These are phyloP conservation scores for Pythium chondricola DNA, from an alignment of 352 stramenopile genomes.

Conservation along the genomic window DNA sequence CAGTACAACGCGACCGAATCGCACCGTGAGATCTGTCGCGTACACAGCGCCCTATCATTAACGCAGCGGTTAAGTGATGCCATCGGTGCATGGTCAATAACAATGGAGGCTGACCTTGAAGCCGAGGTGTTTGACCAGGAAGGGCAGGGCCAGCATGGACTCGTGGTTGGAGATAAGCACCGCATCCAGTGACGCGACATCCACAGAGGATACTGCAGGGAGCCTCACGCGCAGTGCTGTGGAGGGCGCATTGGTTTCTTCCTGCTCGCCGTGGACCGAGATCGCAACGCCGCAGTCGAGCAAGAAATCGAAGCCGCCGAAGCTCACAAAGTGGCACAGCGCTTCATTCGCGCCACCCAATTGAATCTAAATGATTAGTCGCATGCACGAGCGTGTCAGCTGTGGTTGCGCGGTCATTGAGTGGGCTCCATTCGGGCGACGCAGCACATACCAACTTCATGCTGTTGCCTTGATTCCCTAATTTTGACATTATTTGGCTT, in stretches of 20 bases:
- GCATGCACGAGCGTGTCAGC: neutral
- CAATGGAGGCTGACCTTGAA: slow-evolving; percentile 38
- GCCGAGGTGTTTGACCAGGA: slow-evolving; percentile 65
- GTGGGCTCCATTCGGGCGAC: neutral
- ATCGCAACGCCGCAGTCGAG: slow-evolving; percentile 63
- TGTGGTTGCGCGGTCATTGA: neutral
- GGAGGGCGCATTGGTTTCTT: neutral
- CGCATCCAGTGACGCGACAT: slow-evolving; percentile 59
- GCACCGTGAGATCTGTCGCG: slow-evolving; percentile 61
- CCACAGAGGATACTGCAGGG: slow-evolving; percentile 27
- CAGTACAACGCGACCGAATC: slow-evolving; percentile 63
- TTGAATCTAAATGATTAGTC: slow-evolving; percentile 45
- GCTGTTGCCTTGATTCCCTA: neutral
- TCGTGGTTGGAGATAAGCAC: slow-evolving; percentile 71
- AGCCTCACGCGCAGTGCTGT: slow-evolving; percentile 19
- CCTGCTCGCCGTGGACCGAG: neutral
- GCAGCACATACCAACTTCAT: slow-evolving; percentile 19
- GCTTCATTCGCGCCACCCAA: slow-evolving; percentile 61
- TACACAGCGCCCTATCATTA: slow-evolving; percentile 43
- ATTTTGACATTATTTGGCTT: neutral
- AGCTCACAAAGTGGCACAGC: slow-evolving; percentile 73
- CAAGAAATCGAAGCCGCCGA: slow-evolving; percentile 74
- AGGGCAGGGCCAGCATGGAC: slow-evolving; percentile 61
- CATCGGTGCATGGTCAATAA: no score
- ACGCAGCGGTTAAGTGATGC: neutral